phyloP scores from a whole-genome alignment of 2,329 filamentous ascomycete species.

The Arachnomyces sp. region DNA sequence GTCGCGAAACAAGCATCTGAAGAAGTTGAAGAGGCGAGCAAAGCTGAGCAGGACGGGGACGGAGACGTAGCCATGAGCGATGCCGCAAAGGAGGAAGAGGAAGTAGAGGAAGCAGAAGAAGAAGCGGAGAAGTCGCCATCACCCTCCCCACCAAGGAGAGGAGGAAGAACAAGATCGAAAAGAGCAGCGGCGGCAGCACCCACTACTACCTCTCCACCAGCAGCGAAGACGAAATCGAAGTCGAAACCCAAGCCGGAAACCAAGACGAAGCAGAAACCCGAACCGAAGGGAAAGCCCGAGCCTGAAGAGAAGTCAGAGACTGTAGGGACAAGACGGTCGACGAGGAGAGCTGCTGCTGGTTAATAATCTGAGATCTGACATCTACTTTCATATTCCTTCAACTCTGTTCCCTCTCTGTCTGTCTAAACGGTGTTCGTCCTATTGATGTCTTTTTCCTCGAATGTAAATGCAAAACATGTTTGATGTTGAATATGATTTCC shows the following conservation, averaged over 20 bases:
- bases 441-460: no score
- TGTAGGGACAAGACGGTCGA: constrained; percentile 3
- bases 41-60: background rate
- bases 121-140: background rate
- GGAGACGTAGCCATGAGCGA: constrained; percentile 1
- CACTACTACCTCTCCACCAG: background rate
- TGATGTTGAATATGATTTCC: background rate
- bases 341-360: constrained; percentile 1
- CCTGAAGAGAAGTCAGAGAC: background rate
- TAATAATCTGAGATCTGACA: background rate
- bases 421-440: no score
- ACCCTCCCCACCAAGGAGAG: background rate
- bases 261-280: no score
- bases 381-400: background rate
- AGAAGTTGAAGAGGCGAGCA: constrained; percentile 3
- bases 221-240: background rate
- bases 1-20: constrained; percentile 3
- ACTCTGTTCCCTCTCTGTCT: background rate
- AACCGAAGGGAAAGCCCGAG: no score
- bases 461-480: background rate
- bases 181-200: background rate
- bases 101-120: background rate
- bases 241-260: no score
- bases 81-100: background rate
- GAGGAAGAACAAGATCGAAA: constrained; percentile 1